Conservation (phyloP, 2,329 filamentous ascomycete genomes). For the Cladosporium sp. region DNA sequence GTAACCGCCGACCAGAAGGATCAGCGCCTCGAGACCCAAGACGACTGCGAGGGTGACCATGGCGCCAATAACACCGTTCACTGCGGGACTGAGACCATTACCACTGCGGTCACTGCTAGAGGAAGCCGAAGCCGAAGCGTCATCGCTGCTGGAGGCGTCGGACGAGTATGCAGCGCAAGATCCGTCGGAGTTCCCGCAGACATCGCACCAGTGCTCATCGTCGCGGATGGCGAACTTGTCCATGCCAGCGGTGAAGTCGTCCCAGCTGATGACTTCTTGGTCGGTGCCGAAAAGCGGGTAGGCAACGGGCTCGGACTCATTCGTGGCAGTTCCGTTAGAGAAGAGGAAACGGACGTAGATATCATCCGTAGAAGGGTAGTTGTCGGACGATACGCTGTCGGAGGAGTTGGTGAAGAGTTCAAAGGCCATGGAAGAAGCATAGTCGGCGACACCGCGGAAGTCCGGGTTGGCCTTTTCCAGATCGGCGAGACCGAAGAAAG, state of each 20-base stretch:
- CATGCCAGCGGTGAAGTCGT: conserved; percentile 61
- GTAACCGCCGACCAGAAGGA: conserved; percentile 53
- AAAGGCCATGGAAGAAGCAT: conserved; percentile 75
- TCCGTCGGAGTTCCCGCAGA: conserved; percentile 68
- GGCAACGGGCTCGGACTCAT: conserved; percentile 40
- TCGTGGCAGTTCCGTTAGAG: conserved; percentile 55
- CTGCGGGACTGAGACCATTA: conserved; percentile 57
- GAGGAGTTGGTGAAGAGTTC: conserved; percentile 59
- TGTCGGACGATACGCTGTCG: conserved; percentile 38
- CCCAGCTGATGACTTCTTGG: conserved; percentile 59
- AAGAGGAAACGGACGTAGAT: conserved; percentile 58
- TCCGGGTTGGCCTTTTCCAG: conserved; percentile 48
- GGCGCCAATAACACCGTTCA: conserved; percentile 77
- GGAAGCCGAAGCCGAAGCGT: conserved; percentile 18
- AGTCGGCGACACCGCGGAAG: conserved; percentile 77
- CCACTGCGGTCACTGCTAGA: conserved; percentile 23
- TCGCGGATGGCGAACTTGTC: conserved; percentile 61
- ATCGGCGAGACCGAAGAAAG: conserved; percentile 57
- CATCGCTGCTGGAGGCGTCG: conserved; percentile 23
- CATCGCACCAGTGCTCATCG: conserved; percentile 64
- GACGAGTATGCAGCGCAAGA: conserved; percentile 52
- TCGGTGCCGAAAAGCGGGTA: conserved; percentile 59
- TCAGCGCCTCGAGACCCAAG: conserved; percentile 50
- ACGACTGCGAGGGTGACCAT: conserved; percentile 63
- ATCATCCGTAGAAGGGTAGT: conserved; percentile 37